phyloP scores from a whole-genome alignment of 352 stramenopile genomes.

The Globisporangium cylindrosporum region DNA sequence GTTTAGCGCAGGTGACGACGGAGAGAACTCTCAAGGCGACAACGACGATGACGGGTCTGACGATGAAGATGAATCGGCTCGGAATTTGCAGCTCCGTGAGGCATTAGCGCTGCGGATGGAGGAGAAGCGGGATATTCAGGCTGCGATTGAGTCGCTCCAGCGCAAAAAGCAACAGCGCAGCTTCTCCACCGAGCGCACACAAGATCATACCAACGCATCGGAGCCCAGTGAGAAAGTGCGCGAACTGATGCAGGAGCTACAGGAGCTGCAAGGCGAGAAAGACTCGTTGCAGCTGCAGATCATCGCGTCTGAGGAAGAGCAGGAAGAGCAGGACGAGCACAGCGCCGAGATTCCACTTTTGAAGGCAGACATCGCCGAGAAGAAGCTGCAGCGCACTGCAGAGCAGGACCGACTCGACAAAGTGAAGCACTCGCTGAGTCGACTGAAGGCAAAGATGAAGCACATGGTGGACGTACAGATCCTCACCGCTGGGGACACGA shows the following conservation, averaged over 20 bases:
- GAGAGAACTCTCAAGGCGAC: conserved; percentile 7
- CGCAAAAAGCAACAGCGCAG: conserved; percentile 32
- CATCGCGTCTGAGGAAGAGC: conserved; percentile 37
- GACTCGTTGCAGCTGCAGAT: conserved; percentile 45
- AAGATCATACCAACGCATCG: neutral
- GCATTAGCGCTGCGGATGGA: conserved; percentile 47
- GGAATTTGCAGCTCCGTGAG: conserved; percentile 37
- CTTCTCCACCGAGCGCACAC: conserved; percentile 9
- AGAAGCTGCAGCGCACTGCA: conserved; percentile 21
- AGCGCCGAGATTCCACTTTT: conserved; percentile 29
- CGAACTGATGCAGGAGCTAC: conserved; percentile 24
- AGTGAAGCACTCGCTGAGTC: conserved; percentile 34
- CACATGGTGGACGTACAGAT: conserved; percentile 69
- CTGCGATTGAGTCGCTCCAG: conserved; percentile 46
- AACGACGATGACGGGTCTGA: conserved; percentile 3
- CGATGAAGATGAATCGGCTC: conserved; percentile 13
- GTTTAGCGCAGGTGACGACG: neutral
- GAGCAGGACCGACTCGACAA: conserved; percentile 37
- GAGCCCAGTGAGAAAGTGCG: conserved; percentile 21
- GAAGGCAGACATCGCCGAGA: conserved; percentile 30
- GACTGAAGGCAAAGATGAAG: conserved; percentile 59
- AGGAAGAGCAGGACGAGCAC: conserved; percentile 38
- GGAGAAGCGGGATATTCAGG: conserved; percentile 60
- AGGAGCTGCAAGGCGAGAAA: conserved; percentile 41
- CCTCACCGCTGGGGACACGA: conserved; percentile 43